Percentiles rank a stretch among this genome's conserved stretches.
Evolutionary conservation across 169 alveolate genomes (phyloP).

Genomic region (Amoebophrya sp.): DNA sequence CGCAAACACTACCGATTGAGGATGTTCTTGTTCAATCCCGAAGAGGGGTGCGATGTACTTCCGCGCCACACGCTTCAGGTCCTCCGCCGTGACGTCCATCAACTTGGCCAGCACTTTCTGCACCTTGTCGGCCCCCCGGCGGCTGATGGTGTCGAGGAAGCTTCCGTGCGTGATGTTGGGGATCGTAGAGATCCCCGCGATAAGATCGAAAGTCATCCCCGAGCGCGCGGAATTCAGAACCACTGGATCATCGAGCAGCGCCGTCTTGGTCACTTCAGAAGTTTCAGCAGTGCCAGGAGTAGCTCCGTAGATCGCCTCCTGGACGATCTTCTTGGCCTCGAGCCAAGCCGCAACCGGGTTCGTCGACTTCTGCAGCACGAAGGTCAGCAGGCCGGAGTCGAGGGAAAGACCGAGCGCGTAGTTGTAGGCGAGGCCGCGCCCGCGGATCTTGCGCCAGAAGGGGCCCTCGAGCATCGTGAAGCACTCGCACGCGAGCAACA

Average conservation of each 20-base stretch:
- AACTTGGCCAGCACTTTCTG: neutral
- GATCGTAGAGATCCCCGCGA: neutral
- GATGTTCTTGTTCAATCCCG: neutral
- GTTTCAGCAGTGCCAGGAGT: too few species aligned
- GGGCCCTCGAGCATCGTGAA: neutral
- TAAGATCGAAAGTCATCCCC: neutral
- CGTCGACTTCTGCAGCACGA: neutral
- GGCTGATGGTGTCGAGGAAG: neutral
- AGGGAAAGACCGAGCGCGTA: neutral
- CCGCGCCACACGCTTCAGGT: neutral
- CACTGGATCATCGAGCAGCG: neutral
- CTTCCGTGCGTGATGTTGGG: neutral
- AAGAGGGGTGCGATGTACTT: neutral
- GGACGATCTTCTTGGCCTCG: neutral
- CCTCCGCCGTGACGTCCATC: neutral
- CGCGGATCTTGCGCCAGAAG: neutral
- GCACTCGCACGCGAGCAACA: neutral
- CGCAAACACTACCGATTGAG: neutral
- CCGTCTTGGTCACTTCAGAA: too few species aligned
- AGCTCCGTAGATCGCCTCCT: neutral
- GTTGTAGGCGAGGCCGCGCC: neutral
- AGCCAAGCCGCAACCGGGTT: neutral
- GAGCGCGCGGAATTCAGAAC: neutral
- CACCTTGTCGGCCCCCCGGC: neutral
- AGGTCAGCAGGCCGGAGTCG: neutral